Evolutionary conservation across 805 yeast species (phyloP), one percentile per base, ranked within the genome.

Genomic region (Candida odintsovae): DNA sequence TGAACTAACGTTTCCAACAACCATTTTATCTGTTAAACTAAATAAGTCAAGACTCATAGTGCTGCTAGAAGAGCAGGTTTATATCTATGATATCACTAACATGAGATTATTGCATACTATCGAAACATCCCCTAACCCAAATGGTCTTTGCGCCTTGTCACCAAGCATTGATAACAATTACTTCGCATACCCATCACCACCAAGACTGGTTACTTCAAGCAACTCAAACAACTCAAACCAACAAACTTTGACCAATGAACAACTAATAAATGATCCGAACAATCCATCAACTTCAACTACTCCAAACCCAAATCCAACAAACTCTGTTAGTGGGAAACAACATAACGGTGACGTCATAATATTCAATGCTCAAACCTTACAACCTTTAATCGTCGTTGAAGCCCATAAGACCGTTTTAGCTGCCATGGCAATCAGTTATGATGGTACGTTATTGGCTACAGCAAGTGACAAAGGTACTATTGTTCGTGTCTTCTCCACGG

Each of bases 401-500:
- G 90, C 90, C 3, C 95, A 86, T 57, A 83, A 82, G 57, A 77
- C 86, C 0, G 72, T 79, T 6, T 61, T 86, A 37, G 86, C 89
- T 3, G 80, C 82, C 1, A 67, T 86, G 45, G 67, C 82, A 3
- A 62, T 86, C 22, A 82, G 87, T 21, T 68, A 67, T 31, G 88
- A 84, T 61, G 94, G 92, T 0, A 66, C 71, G 1, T 60, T 81
- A 22, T 64, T 86, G 35, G 90, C 92, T 1, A 83, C 92, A 0
- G 85, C 90, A 1, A 81, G 89, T 12, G 81, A 78, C 39, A 84
- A 84, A 55, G 95, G 95, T 3, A 86, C 95, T 0, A 83, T 86
- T 16, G 77, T 86, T 1, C 66, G 92, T 49, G 84, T 86, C 1
- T 86, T 85, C 55, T 67, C 76, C 25, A 80, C 80, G 1, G 71